These are phyloP conservation scores for Epichloe sp. DNA, from an alignment of 2,329 filamentous ascomycete genomes.

Conservation along the genomic window DNA sequence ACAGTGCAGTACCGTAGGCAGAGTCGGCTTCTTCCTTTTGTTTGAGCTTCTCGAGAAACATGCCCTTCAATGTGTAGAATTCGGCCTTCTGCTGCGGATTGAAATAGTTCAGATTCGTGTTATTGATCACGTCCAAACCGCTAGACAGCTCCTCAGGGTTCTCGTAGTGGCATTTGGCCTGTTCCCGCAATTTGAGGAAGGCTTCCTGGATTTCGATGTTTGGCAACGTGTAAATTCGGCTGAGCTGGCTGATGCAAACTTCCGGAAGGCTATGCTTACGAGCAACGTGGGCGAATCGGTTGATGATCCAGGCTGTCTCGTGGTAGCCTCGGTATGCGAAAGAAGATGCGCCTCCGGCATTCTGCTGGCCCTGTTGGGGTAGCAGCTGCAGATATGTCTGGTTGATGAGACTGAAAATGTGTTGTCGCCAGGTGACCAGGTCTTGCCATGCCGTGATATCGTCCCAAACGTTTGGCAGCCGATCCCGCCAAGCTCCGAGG, in stretches of 20 bases:
- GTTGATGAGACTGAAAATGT: conserved; percentile 97
- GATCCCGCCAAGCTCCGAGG: conserved; percentile 87
- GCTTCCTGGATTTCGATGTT: conserved; percentile 99
- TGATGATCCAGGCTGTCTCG: conserved; percentile 99
- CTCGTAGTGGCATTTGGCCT: conserved; percentile 97
- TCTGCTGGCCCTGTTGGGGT: conserved; percentile 60
- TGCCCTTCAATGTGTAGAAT: conserved; percentile 97
- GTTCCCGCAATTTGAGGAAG: conserved; percentile 94
- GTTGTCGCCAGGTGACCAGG: conserved; percentile 97
- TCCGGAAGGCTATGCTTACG: conserved; percentile 94
- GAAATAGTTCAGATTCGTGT: conserved; percentile 98
- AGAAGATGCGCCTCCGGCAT: conserved; percentile 68
- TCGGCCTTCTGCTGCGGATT: conserved; percentile 92
- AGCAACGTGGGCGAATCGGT: conserved; percentile 93
- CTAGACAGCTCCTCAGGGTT: conserved; percentile 85
- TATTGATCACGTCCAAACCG: conserved; percentile 96
- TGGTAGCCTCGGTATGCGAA: conserved; percentile 97
- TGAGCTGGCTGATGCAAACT: conserved; percentile 93
- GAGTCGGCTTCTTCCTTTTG: conserved; percentile 86
- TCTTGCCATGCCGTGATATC: conserved; percentile 99
- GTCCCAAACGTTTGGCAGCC: conserved; percentile 95
- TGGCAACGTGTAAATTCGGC: conserved; percentile 93
- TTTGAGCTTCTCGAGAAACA: conserved; percentile 92
- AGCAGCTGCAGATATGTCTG: conserved; percentile 78
- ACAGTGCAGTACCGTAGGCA: conserved; percentile 87